Percentiles rank a stretch among this genome's conserved stretches.
phyloP scores from a whole-genome alignment of 2,329 filamentous ascomycete genomes.

The Tolypocladium endophyticum region DNA sequence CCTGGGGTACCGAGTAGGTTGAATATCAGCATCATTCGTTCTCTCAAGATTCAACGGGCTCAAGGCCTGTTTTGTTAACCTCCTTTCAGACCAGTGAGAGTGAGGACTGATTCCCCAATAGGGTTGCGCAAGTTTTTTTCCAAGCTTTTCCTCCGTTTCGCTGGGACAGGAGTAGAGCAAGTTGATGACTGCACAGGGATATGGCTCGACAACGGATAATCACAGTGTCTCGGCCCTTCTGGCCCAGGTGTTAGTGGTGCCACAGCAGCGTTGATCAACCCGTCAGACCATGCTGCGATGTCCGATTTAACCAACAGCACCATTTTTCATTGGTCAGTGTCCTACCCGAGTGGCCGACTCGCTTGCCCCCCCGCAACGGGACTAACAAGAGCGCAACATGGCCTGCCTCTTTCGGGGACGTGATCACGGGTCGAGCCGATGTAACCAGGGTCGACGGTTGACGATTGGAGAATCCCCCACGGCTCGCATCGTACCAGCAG shows the following conservation, averaged over 20 bases:
- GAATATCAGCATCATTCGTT: background rate
- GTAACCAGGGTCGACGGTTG: background rate
- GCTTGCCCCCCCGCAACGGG: background rate
- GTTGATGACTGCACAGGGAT: background rate
- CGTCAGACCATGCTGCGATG: background rate
- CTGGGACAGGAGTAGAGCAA: background rate
- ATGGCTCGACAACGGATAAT: background rate
- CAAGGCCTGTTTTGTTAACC: background rate
- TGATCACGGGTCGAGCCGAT: conserved; percentile 2
- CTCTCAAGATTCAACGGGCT: background rate
- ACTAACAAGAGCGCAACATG: background rate
- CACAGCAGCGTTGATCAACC: background rate
- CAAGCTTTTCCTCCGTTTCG: background rate
- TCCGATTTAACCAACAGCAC: background rate
- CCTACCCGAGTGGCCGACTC: background rate
- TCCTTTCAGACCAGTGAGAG: background rate
- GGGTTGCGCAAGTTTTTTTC: background rate
- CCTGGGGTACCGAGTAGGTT: background rate
- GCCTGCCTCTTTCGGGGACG: background rate
- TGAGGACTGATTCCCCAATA: background rate
- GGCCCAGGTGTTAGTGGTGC: background rate
- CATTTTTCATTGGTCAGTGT: background rate
- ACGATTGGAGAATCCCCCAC: background rate
- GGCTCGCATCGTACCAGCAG: background rate
- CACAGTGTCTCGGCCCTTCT: background rate